These are phyloP conservation scores for Backusella morwellensis DNA, from an alignment of 192 early-diverging fungal species.

Conservation along the genomic window DNA sequence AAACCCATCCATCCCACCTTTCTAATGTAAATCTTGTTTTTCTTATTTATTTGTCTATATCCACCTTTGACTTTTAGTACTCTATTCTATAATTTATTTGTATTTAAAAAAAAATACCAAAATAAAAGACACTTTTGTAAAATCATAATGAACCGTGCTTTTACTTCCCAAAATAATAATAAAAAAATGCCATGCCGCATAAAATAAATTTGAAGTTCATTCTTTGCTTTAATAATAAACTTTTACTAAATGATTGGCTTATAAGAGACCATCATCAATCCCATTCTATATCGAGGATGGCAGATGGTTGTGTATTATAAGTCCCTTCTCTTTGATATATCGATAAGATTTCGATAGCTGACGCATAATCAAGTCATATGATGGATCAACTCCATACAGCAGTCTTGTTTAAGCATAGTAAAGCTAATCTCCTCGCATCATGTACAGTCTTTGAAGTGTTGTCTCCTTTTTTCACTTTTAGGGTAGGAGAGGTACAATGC, in stretches of 20 bases:
- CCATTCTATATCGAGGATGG: background rate
- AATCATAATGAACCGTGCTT: background rate
- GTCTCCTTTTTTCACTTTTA: background rate
- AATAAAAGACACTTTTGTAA: background rate
- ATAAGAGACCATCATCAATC: too few relatives aligned
- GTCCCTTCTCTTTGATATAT: too few relatives aligned
- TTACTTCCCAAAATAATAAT: background rate
- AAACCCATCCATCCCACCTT: background rate
- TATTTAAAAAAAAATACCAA: background rate
- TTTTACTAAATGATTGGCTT: too few relatives aligned
- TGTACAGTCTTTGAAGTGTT: background rate
- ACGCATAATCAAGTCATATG: background rate
- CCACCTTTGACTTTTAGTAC: background rate
- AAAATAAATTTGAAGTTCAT: too few relatives aligned
- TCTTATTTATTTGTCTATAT: background rate
- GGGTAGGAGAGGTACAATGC: background rate
- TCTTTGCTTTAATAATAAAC: too few relatives aligned
- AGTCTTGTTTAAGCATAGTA: background rate
- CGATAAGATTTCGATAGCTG: background rate
- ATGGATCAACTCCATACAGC: conserved; percentile 44
- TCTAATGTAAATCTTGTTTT: background rate
- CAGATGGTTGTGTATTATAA: background rate
- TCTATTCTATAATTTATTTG: background rate
- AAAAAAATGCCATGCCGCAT: too few relatives aligned
- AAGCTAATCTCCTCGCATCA: background rate